Percentiles rank a stretch among this genome's conserved stretches.
These are phyloP conservation scores for Monilinia fructigena DNA, from an alignment of 2,329 filamentous ascomycete species.

Conservation along the genomic window DNA sequence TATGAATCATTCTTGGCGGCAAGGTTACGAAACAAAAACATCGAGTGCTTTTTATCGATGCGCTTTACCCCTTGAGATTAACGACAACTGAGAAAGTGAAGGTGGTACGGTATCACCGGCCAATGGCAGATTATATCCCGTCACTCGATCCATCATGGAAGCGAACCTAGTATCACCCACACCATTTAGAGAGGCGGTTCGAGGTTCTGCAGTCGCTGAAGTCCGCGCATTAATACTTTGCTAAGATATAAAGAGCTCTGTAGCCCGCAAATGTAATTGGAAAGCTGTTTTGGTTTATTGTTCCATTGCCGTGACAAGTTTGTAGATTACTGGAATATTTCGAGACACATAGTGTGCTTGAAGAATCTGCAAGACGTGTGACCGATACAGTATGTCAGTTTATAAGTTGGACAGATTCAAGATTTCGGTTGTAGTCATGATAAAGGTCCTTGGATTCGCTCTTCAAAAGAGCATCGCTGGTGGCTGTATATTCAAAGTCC, in stretches of 20 bases:
- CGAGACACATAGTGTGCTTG: background rate
- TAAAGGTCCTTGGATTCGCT: background rate
- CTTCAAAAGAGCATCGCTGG: background rate
- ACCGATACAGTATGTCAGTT: background rate
- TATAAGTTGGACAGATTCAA: background rate
- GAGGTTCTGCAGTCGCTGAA: background rate
- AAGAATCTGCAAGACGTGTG: background rate
- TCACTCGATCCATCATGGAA: background rate
- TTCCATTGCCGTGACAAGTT: slow-evolving; percentile 25
- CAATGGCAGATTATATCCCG: background rate
- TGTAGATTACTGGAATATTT: slow-evolving; percentile 18
- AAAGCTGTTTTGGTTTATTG: slow-evolving; percentile 25
- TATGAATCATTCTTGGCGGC: background rate
- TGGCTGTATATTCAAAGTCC: background rate
- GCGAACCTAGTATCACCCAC: background rate
- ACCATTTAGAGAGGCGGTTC: background rate
- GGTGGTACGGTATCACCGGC: background rate
- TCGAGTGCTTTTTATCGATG: background rate
- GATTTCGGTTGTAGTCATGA: background rate
- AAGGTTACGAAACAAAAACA: background rate
- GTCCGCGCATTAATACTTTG: slow-evolving; percentile 1
- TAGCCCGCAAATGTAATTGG: slow-evolving; percentile 21
- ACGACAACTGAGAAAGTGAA: background rate
- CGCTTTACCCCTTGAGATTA: background rate
- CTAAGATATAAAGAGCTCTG: slow-evolving; percentile 11